Conservation (phyloP, 306 rosid genomes). For the Heteromeles arbutifolia region DNA sequence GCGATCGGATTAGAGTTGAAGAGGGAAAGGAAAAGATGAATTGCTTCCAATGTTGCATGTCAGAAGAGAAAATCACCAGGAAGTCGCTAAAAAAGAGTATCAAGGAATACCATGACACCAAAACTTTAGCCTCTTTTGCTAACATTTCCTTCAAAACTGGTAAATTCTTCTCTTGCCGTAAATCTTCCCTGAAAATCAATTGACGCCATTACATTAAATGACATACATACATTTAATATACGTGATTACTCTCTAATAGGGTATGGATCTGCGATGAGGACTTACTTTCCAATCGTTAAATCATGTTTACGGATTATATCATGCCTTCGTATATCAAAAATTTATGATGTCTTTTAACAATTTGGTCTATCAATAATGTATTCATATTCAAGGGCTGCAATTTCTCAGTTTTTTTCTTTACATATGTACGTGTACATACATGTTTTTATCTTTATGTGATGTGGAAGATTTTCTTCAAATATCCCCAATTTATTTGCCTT, state of each 20-base stretch:
- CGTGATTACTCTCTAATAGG: neutral
- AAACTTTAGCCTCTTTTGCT: constrained; percentile 53
- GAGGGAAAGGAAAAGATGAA: constrained; percentile 42
- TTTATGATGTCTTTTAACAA: neutral
- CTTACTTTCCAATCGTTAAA: neutral
- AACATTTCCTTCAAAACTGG: constrained; percentile 65
- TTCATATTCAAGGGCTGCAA: neutral
- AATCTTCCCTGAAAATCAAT: neutral
- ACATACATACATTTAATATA: neutral
- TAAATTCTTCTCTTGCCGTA: constrained; percentile 3
- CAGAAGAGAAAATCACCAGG: constrained; percentile 35
- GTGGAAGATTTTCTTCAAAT: neutral
- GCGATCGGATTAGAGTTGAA: constrained; percentile 18
- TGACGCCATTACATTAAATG: neutral
- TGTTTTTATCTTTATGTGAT: neutral
- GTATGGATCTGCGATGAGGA: neutral
- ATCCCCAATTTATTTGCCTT: neutral
- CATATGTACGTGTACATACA: neutral
- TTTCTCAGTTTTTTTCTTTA: neutral
- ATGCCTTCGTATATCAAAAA: neutral
- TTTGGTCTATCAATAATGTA: neutral
- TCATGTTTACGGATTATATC: neutral
- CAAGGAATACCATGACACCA: constrained; percentile 43
- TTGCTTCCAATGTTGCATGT: constrained; percentile 65
- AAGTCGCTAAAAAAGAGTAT: constrained; percentile 49